Evolutionary conservation across 305 asterid species (phyloP).

Genomic region (Fraxinus angustifolia): DNA sequence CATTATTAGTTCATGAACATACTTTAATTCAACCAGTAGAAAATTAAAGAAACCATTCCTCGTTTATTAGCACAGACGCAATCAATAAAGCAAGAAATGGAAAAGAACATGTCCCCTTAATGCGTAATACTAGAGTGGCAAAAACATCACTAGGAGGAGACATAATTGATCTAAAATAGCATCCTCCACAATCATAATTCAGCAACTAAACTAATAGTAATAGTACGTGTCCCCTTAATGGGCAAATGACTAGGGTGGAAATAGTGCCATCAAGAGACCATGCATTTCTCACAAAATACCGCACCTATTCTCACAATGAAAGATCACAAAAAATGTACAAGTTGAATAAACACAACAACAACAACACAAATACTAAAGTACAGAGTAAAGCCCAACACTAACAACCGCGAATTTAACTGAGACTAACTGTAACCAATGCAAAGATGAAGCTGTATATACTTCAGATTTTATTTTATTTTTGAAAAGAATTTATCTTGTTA

Average conservation of each 20-base stretch:
- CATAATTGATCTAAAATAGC: not conserved
- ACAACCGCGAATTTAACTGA: not conserved
- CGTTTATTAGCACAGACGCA: not conserved
- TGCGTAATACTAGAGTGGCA: not conserved
- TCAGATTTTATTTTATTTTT: not conserved
- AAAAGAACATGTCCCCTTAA: not conserved
- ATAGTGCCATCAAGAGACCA: not conserved
- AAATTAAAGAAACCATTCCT: not conserved
- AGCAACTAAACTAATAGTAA: not conserved
- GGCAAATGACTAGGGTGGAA: not conserved
- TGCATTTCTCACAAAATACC: not conserved
- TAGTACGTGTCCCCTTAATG: not conserved
- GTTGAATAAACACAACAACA: not conserved
- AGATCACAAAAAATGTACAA: not conserved
- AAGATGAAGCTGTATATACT: not conserved
- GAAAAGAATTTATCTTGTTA: not conserved
- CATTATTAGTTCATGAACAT: not conserved
- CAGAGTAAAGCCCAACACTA: not conserved
- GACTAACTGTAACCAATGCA: not conserved
- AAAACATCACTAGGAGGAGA: not conserved
- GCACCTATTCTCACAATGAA: not conserved
- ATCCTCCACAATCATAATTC: not conserved
- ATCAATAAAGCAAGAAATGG: not conserved
- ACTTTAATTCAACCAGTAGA: not conserved
- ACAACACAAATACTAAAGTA: constrained; percentile 12